Evolutionary conservation across 176 grass and related monocot species (phyloP), one percentile per base, ranked within the genome.

Genomic region (Saccharum officinarum): DNA sequence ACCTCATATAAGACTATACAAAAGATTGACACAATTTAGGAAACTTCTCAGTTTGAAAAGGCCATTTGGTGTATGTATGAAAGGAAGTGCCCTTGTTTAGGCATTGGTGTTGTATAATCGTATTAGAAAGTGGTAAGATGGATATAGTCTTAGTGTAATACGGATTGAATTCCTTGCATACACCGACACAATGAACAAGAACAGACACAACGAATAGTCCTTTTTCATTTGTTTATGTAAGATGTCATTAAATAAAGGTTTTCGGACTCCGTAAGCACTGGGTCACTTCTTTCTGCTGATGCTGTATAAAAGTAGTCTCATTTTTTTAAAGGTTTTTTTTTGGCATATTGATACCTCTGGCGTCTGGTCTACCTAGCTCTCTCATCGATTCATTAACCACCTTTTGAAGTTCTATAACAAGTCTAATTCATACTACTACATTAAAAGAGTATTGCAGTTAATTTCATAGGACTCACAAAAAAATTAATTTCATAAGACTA

Each of bases 401-500:
- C 54, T 71, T 61, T 45, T 40, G 18, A 69, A 80, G 49, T 85
- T 69, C 39, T n/a, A 6, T 17, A 31, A 55, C 25, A 71, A 79
- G 50, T 3, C 17, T 25, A 82, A 59, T 71, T 71, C 80, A 71
- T 71, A 71, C 40, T 22, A 82, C 67, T 71, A 10, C 13, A 26
- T 25, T 22, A 81, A 81, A 69, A 39, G 45, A 69, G 20, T 17
- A 50, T 16, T 68, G 13, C n/a, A 10, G 16, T 82, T 55, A 71
- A 41, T 82, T 82, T 41, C 67, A 71, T 59, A 82, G 59, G 65
- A 82, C 79, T 55, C 4, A 2, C 3, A 69, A 81, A 80, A 54
- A 31, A 68, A 46, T 1, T 39, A 82, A 70, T 81, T 81, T 57
- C 49, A 59, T 59, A 82, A 82, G 65, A 82, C 79, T 70, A 16